Evolutionary conservation across 1,284 basidiomycete genomes (phyloP), one percentile per base, ranked within the genome.

Genomic region (Abortiporus biennis): DNA sequence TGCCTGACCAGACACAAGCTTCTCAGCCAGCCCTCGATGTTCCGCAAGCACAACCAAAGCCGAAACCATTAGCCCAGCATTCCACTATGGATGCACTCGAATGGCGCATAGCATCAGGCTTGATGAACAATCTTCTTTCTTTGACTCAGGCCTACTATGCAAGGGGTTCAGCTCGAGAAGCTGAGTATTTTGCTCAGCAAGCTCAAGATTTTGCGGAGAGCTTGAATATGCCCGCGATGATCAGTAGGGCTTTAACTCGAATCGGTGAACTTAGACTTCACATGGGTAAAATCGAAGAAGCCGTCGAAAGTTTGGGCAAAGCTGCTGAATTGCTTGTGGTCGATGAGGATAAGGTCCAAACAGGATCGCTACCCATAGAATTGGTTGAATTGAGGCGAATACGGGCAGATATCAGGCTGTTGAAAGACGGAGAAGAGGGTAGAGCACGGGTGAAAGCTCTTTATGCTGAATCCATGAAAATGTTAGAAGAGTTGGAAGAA

Each of bases 101-200:
- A 53, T 92, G 87, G 83, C 74, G 80, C 4, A 69, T 92, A 6
- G 77, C 82, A 2, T 78, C 86, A 51, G 78, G 78, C 4, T 66
- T 92, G 1, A 62, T 91, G 2, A 63, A 68, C 3, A 78, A 80
- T 0, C 65, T 86, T 2, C 75, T 92, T 44, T 67, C 75, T 3
- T 67, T 92, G 5, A 67, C 75, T 1, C 68, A 75, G 3, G 69
- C 75, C 0, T 86, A 91, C 51, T 69, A 78, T 13, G 58, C 68
- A 0, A 76, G 88, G 4, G 92, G 92, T 0, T 89, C 89, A 1
- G 76, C 80, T 5, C 77, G 84, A 20, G 89, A 92, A 53, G 80
- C 86, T 3, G 82, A 90, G 48, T 92, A 86, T 54, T 93, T 91
- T 57, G 70, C 84, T 1, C 69, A 79, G 30, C 83, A 91, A 54